Evolutionary conservation across 192 early-diverging fungal genomes (phyloP), one percentile per base, ranked within the genome.

Genomic region (Coemansia sp.): DNA sequence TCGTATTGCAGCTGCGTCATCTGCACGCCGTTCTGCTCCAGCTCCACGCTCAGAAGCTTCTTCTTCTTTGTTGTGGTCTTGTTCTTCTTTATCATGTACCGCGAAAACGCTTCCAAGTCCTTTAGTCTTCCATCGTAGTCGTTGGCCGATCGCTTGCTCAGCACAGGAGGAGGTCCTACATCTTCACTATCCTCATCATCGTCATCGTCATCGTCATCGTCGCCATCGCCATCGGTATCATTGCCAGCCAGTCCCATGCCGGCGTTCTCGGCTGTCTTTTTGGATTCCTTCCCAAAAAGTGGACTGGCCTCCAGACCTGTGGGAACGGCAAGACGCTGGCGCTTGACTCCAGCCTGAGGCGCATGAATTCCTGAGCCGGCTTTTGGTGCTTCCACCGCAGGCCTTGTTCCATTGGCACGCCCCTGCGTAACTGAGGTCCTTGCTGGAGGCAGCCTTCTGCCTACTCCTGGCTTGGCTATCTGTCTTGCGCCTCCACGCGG

Each of bases 41-140:
- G 81, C 60, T 86, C 80, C 26, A 76, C 72, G n/a, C 71, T 80
- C 13, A 87, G 61, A 48, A 79, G 85, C 21, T 67, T 83, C 74
- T 86, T 85, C 38, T 76, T 81, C 47, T 70, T 82, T 53, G 71
- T 68, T 5, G 86, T 76, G 0, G 76, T 86, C 43, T 78, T 83
- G 13, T 81, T 65, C 44, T 84, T 85, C 32, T 85, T 72, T 37
- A 81, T 79, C 71, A 92, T 82, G 41, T 82, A 76, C 18, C 43
- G 39, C 13, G 68, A 68, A 42, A 73, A 66, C 9, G 56, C 65
- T 69, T 95, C 92, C 79, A 94, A 85, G 76, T 95, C 94, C 63
- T 89, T 80, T 6, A 95, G 76, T n/a, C 92, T 85, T 3, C 94
- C 94, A 65, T 92, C 66, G 26, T 71, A 50, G 42, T 82, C 80